These are phyloP conservation scores for Xylaria polymorpha DNA, from an alignment of 2,329 filamentous ascomycete species.

Conservation along the genomic window DNA sequence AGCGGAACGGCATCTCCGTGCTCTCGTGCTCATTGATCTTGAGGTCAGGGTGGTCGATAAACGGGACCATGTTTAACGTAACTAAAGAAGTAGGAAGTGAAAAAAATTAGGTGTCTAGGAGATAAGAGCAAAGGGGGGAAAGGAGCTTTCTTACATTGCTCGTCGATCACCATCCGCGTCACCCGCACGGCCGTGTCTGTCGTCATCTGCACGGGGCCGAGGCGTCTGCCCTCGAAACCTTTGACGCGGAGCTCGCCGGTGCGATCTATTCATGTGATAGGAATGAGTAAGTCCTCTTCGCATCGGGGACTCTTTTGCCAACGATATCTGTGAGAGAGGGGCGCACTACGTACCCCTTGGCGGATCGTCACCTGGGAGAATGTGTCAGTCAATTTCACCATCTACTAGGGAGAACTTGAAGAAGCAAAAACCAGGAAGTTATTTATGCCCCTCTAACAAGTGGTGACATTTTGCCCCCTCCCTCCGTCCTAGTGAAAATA, in stretches of 20 bases:
- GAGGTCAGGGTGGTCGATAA: conserved; percentile 89
- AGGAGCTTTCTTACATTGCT: conserved; percentile 69
- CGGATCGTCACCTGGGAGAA: conserved; percentile 82
- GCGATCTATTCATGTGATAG: conserved; percentile 73
- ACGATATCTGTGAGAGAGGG: not conserved
- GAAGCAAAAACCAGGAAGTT: not conserved
- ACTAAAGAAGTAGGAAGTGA: conserved; percentile 10
- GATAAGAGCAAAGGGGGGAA: not conserved
- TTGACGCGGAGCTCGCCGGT: conserved; percentile 96
- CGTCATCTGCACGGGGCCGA: conserved; percentile 97
- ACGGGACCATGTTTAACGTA: conserved; percentile 80
- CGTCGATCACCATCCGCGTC: conserved; percentile 87
- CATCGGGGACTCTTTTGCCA: not conserved
- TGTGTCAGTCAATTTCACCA: conserved; percentile 4
- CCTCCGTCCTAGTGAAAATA: no score
- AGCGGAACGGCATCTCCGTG: conserved; percentile 98
- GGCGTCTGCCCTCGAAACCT: conserved; percentile 85
- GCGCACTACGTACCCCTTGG: conserved; percentile 76
- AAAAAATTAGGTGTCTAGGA: not conserved
- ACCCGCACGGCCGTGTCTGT: conserved; percentile 97
- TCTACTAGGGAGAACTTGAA: not conserved
- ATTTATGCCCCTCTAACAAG: not conserved
- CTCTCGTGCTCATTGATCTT: conserved; percentile 91
- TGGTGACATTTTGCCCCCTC: no score
- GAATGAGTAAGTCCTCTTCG: conserved; percentile 19